Evolutionary conservation across 176 grass and related monocot genomes (phyloP), one percentile per base, ranked within the genome.

Genomic region (Aechmea fasciata): DNA sequence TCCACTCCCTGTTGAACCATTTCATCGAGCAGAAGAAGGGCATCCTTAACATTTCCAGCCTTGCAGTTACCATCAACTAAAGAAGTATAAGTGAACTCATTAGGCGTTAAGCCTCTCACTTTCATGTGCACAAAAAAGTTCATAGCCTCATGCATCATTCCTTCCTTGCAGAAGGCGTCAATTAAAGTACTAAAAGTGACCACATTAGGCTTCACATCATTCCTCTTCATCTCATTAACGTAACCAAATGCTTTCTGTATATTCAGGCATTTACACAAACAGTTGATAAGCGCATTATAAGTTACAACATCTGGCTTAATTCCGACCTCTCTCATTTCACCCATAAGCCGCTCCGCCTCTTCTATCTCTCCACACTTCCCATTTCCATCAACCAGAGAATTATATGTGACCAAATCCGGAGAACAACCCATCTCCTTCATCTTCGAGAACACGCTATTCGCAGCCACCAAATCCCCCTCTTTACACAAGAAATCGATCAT

Each of bases 401-500:
- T 97, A 70, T 73, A 99, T 0, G 87, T 99, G 50, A 92, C 55
- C 13, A 93, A 70, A 52, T 99, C 94, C 0, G 94, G 94, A 8
- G 19, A 70, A 86, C 89, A 99, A 5, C 89, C 87, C 49, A 77
- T 54, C 14, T 19, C 71, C 80, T 92, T 92, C 94, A 97, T 97
- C 78, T 79, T 79, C 24, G 9, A 24, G 17, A 90, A 83, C 13
- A 97, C 24, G 2, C 71, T 55, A 54, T 69, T 90, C 11, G 89
- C 81, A 52, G 67, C 78, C 0, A 11, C 51, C 11, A 97, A 64
- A 51, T 97, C 89, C 47, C 84, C 94, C 10, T 90, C 82, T 79
- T 92, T 97, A 84, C 94, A 97, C 72, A 85, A 84, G 73, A 90
- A 97, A 57, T 87, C 81, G 9, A 97, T 97, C 77, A 97, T 28